Evolutionary conservation across 331 rosid genomes (phyloP).

Genomic region (Quercus tomentella): DNA sequence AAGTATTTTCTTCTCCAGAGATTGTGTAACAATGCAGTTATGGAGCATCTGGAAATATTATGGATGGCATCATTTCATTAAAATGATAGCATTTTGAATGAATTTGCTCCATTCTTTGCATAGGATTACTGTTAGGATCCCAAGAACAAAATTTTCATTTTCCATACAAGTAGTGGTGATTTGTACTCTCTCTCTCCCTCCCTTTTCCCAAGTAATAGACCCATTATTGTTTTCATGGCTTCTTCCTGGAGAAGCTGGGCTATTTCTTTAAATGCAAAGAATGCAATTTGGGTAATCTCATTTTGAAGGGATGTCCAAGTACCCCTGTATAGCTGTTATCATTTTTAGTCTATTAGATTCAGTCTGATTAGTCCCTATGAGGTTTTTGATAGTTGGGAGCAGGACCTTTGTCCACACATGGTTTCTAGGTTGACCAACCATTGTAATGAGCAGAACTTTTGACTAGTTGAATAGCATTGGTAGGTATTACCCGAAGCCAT

Average conservation of each 20-base stretch:
- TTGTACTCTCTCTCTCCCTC: too few relatives aligned
- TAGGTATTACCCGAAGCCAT: background rate
- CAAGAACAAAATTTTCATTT: background rate
- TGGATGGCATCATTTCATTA: background rate
- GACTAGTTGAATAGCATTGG: slow-evolving; percentile 5
- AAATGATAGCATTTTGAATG: background rate
- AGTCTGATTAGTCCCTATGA: background rate
- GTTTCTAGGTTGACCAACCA: slow-evolving; percentile 1
- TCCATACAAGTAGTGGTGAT: background rate
- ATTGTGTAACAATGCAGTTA: background rate
- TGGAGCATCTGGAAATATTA: background rate
- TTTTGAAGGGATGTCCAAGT: background rate
- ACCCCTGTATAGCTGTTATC: background rate
- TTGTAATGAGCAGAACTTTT: background rate
- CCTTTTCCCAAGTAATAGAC: background rate
- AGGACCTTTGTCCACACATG: background rate
- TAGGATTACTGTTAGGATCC: background rate
- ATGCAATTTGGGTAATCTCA: background rate
- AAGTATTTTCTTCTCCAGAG: too few relatives aligned
- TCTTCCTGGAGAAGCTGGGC: background rate
- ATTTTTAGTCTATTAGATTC: background rate
- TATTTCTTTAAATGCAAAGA: background rate
- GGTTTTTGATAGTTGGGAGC: background rate
- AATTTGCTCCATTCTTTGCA: background rate
- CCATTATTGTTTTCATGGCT: background rate